Conservation (phyloP, 1,284 basidiomycete species). For the Sanguinoderma infundibulare region DNA sequence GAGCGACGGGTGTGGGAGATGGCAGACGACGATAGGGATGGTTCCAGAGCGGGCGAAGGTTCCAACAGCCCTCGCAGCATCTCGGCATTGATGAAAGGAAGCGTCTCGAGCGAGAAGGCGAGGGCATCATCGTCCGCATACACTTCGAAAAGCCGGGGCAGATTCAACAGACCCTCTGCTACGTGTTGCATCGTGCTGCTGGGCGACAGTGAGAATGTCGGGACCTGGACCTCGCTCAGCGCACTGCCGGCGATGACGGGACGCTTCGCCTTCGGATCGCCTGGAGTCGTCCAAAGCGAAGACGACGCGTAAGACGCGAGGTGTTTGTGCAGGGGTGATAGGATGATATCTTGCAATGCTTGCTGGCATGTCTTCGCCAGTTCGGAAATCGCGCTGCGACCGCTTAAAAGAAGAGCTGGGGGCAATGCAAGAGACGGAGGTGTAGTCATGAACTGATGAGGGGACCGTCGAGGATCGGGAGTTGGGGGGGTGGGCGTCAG, state of each 20-base stretch:
- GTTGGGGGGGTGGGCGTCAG: slow-evolving; percentile 31
- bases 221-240: slow-evolving; percentile 77
- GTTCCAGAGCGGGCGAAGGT: slow-evolving; percentile 32
- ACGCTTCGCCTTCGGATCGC: slow-evolving; percentile 47
- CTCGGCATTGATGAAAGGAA: slow-evolving; percentile 71
- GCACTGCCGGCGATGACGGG: slow-evolving; percentile 38
- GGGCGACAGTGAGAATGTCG: slow-evolving; percentile 91
- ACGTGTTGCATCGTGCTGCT: slow-evolving; percentile 89
- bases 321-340: slow-evolving; percentile 83
- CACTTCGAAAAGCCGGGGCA: slow-evolving; percentile 92
- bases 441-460: slow-evolving; percentile 28
- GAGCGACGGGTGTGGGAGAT: slow-evolving; percentile 41
- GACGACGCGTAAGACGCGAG: slow-evolving; percentile 76
- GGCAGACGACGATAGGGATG: slow-evolving; percentile 26
- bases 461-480: slow-evolving; percentile 32
- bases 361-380: slow-evolving; percentile 80
- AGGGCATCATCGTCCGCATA: slow-evolving; percentile 92
- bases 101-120: slow-evolving; percentile 85
- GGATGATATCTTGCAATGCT: slow-evolving; percentile 81
- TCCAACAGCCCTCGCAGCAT: slow-evolving; percentile 55
- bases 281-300: slow-evolving; percentile 66
- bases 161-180: slow-evolving; percentile 91
- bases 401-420: slow-evolving; percentile 57
- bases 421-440: slow-evolving; percentile 24
- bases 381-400: slow-evolving; percentile 61